Percentiles rank a stretch among this genome's conserved stretches.
These are phyloP conservation scores for Reutealis trisperma DNA, from an alignment of 345 rosid genomes.

Conservation along the genomic window DNA sequence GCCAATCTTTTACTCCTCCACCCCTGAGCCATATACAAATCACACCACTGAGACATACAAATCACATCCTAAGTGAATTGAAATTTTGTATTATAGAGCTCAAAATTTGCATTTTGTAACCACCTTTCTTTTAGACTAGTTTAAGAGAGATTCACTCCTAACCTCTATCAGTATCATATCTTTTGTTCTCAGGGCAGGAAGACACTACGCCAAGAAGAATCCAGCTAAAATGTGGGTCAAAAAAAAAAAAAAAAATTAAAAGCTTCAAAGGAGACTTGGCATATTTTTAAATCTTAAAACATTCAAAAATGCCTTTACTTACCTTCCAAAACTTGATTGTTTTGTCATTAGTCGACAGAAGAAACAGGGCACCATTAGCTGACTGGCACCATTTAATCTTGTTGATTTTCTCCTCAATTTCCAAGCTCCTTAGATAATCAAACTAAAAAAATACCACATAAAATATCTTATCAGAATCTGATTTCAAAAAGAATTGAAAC, in stretches of 20 bases:
- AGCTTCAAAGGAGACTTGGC: background rate
- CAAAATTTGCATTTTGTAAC: background rate
- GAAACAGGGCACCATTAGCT: slow-evolving; percentile 79
- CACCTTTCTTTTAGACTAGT: background rate
- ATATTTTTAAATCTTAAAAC: background rate
- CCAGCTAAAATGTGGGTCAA: background rate
- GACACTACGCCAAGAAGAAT: background rate
- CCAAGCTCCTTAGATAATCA: slow-evolving; percentile 97
- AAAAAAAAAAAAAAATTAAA: background rate
- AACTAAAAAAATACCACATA: slow-evolving; percentile 48
- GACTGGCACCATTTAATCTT: slow-evolving; percentile 93
- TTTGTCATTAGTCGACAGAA: slow-evolving; percentile 86
- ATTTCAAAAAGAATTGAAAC: background rate
- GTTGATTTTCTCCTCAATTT: slow-evolving; percentile 97
- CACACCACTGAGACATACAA: no score
- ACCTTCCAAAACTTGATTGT: slow-evolving; percentile 96
- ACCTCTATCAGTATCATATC: background rate
- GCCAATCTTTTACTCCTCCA: background rate
- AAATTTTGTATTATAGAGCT: background rate
- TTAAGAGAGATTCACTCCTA: background rate
- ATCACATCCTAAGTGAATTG: no score
- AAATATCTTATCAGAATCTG: background rate
- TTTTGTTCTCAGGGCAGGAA: background rate
- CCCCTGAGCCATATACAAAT: background rate
- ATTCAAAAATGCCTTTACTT: slow-evolving; percentile 18